A percentile compares a stretch with the other conserved stretches of the same genome.
These are phyloP conservation scores for Inga leiocalycina DNA, from an alignment of 306 rosid genomes.

Conservation along the genomic window DNA sequence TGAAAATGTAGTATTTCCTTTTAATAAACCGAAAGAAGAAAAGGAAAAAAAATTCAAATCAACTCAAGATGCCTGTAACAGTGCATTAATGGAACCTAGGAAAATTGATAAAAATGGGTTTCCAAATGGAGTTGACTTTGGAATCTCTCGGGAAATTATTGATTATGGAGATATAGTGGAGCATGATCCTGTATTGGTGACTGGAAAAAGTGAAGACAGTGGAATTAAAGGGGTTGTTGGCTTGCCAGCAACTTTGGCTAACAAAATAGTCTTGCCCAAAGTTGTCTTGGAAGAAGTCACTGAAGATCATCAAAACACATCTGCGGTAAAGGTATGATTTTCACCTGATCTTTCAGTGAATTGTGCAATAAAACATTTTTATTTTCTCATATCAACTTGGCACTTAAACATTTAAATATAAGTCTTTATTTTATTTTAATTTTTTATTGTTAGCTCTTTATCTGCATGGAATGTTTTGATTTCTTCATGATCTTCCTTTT, in stretches of 20 bases:
- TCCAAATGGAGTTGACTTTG: conserved; percentile 23
- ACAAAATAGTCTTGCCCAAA: conserved; percentile 35
- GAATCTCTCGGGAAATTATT: conserved; percentile 29
- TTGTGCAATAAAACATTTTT: background rate
- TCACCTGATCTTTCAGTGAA: conserved; percentile 8
- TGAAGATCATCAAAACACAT: conserved; percentile 27
- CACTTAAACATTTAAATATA: background rate
- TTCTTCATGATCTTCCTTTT: background rate
- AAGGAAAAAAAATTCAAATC: conserved; percentile 33
- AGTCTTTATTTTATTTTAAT: conserved; percentile 3
- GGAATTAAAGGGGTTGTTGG: conserved; percentile 10
- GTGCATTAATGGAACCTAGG: conserved; percentile 34
- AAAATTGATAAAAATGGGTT: conserved; percentile 30
- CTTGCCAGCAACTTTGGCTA: conserved; percentile 28
- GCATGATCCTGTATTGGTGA: conserved; percentile 26
- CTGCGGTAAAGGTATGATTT: conserved; percentile 49
- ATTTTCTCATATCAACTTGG: background rate
- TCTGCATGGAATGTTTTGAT: conserved; percentile 16
- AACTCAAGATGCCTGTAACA: conserved; percentile 30
- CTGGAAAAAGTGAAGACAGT: conserved; percentile 11
- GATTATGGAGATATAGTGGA: conserved; percentile 23
- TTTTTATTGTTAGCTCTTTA: background rate
- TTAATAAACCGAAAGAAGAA: conserved; percentile 24
- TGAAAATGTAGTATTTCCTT: conserved; percentile 30
- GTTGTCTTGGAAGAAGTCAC: conserved; percentile 31